Evolutionary conservation across 208 protist species (phyloP), one percentile per base, ranked within the genome.

Genomic region (Wallacemonas sp.): DNA sequence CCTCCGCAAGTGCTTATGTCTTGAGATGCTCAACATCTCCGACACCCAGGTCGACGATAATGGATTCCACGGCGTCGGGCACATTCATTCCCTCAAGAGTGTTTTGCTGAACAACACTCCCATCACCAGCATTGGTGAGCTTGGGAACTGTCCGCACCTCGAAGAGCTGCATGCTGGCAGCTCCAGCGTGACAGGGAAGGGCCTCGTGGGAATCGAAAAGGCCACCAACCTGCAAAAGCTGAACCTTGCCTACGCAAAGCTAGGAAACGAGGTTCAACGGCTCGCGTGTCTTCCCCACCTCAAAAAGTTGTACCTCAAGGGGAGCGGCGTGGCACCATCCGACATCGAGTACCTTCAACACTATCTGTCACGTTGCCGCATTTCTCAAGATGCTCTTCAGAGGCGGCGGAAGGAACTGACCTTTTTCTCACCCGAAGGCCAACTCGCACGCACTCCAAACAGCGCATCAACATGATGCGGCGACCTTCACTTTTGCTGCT

Each of bases 21-120:
- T 77, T n/a, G 70, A 71, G 62, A 36, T 70, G 14, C 51, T 77
- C 17, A 72, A 77, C 63, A 30, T 74, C n/a, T 77, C 68, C 15
- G 53, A 68, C 66, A 77, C 70, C 2, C 12, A 24, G 1, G 31
- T 77, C 15, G 62, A 70, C 39, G 70, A 73, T 45, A 49, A 55
- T 2, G 75, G 70, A 24, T 76, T 80, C 38, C 11, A 36, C 22
- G 69, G 64, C 11, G 59, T 68, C 15, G 53, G 41, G 6, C 46
- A 42, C 14, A 45, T 54, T 21, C 38, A 14, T 6, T 62, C 72
- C 9, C 61, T 81, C 31, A 66, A 63, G 14, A 28, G 22, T 21
- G 22, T 77, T 4, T 22, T 71, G 45, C 31, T 81, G 30, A 72
- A 71, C 14, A 70, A 62, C 56, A 74, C 66, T 5, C n/a, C 22